Evolutionary conservation across 352 stramenopile species (phyloP), one percentile per base, ranked within the genome.

Genomic region (Phytophthora citrophthora): DNA sequence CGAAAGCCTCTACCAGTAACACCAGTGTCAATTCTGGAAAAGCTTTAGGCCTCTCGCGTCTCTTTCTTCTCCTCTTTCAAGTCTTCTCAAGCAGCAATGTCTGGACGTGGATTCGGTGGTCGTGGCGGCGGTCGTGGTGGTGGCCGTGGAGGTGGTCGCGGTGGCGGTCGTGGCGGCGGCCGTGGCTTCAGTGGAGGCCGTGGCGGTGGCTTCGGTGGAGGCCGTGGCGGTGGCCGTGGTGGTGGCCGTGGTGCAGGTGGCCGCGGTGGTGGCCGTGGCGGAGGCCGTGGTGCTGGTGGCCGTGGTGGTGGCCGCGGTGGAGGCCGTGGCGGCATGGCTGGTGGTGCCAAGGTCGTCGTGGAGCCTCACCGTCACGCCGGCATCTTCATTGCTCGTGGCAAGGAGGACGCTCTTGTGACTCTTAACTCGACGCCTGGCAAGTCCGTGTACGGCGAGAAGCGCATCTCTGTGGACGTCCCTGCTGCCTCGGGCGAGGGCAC

Each of bases 381-480:
- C 64, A 95, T 99, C 40, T 99, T 99, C 79, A 98, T 99, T 62
- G 97, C 98, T 41, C 91, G 95, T 53, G 88, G 90, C 69, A 99
- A 99, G 86, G 98, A 99, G 77, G 98, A 99, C 84, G 97, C 97
- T 15, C 81, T 99, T 27, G 97, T 99, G 56, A 99, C 98, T 27
- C 90, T 99, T 53, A 99, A 99, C 82, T 98, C 94, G 63, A 99
- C 97, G 24, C 98, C 98, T 26, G 97, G 97, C 72, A 98, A 99
- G 86, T 93, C 70, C n/a, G 98, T 99, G 34, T 99, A 99, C 83
- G 98, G 97, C 61, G 98, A 99, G 81, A 99, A 99, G 86, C 88
- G 96, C 70, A 99, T 99, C 66, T 98, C 90, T 46, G 97, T 99
- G 2, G 98, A 99, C 54, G 95, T 96, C 34, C 89, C 96, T 6